Evolutionary conservation across 768 basidiomycete species (phyloP), one percentile per base, ranked within the genome.

Genomic region (Trametes gibbosa): DNA sequence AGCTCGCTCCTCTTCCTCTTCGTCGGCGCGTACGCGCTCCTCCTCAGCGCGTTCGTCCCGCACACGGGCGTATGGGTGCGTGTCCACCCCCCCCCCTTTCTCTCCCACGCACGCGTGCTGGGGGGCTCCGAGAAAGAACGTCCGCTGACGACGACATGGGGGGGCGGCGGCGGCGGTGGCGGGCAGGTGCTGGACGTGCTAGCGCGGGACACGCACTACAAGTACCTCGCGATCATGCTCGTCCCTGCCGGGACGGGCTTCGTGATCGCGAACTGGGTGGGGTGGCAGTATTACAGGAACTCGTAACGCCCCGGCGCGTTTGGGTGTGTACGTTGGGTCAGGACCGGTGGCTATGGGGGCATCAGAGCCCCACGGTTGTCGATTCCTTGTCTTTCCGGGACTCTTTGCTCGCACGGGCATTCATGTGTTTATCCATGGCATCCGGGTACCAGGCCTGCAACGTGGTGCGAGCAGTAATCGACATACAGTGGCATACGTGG

Each of bases 221-320:
- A 95, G 74, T 97, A 96, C 73, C 84, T 96, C 65, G 67, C 74
- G 29, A 73, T 95, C 12, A 74, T 97, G 39, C 77, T 95, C 43
- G 81, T 98, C 45, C 94, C 96, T 13, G 86, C 87, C 8, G 84
- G 81, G 10, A 79, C 88, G 40, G 95, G 92, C 74, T 96, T 95
- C 72, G 90, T 93, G 53, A 98, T 98, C 67, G 93, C 94, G 41
- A 98, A 98, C 68, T 98, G 96, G 96, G 92, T 96, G 39, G 95
- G 95, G 41, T 98, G 95, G 94, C 94, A 98, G 72, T 97, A 93
- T 73, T 98, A 92, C 70, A 85, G 90, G 43, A 94, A 95, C 72
- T 92, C 93, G 12, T 95, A 73, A 12, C 17, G 37, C 37, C 29
- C n/a, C n/a, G n/a, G n/a, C n/a, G n/a, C n/a, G n/a, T n/a, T n/a